These are phyloP conservation scores for Albatrellus ellisii DNA, from an alignment of 768 basidiomycete species.

Conservation along the genomic window DNA sequence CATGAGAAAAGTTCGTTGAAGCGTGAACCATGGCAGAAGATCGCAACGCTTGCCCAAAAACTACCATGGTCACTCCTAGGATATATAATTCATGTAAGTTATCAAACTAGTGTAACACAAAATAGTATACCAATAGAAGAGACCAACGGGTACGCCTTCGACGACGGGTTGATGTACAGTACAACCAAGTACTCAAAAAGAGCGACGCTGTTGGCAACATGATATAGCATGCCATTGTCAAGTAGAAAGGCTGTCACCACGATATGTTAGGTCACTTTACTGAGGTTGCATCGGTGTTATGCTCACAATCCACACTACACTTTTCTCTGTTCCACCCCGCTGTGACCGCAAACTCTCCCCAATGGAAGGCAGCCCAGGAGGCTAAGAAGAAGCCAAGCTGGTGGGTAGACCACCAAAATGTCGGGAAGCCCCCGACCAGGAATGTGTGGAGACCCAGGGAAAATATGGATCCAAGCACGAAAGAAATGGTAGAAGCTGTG, in stretches of 20 bases:
- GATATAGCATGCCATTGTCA: constrained; percentile 81
- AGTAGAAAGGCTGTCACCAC: constrained; percentile 68
- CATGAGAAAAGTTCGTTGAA: constrained; percentile 85
- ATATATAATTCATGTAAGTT: background rate
- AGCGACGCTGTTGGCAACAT: constrained; percentile 69
- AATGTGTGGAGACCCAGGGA: constrained; percentile 41
- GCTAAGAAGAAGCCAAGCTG: constrained; percentile 78
- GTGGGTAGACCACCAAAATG: constrained; percentile 51
- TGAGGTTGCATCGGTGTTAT: background rate
- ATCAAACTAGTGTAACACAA: background rate
- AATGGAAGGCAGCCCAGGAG: constrained; percentile 81
- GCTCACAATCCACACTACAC: constrained; percentile 86
- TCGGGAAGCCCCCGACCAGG: constrained; percentile 28
- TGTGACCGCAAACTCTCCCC: constrained; percentile 90
- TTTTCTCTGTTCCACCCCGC: constrained; percentile 93
- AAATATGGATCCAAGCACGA: constrained; percentile 70
- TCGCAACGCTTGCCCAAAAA: constrained; percentile 66
- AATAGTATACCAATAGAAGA: constrained; percentile 39
- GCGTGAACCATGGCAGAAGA: constrained; percentile 97
- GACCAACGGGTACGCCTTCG: constrained; percentile 47
- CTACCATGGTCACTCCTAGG: constrained; percentile 49
- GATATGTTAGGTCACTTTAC: constrained; percentile 1
- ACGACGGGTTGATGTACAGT: constrained; percentile 49
- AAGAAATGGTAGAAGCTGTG: constrained; percentile 63
- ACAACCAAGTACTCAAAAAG: constrained; percentile 69